Percentiles rank a stretch among this genome's conserved stretches.
Evolutionary conservation across 768 basidiomycete genomes (phyloP).

Genomic region (Glaciozyma martinii): DNA sequence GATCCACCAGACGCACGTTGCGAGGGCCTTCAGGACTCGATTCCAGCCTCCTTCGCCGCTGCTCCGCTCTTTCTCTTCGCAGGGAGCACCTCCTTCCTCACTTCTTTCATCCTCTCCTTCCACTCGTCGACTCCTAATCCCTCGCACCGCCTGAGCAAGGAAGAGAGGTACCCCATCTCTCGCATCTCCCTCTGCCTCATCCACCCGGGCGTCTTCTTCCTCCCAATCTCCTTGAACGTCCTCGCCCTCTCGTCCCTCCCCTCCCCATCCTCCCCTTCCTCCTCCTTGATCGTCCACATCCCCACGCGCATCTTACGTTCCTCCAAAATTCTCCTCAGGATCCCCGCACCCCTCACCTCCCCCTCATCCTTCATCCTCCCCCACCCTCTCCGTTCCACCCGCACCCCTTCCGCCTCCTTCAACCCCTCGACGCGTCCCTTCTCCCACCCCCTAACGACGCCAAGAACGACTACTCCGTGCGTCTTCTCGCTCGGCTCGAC

Average conservation of each 20-base stretch:
- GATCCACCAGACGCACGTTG: too few species aligned
- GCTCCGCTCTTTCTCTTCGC: too few species aligned
- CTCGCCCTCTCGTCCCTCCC: neutral
- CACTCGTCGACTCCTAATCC: neutral
- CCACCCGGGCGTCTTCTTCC: neutral
- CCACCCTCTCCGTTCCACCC: neutral
- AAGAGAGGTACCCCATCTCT: constrained; percentile 11
- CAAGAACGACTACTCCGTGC: constrained; percentile 19
- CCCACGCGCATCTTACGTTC: neutral
- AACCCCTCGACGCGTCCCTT: neutral
- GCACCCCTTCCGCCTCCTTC: neutral
- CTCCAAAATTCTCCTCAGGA: neutral
- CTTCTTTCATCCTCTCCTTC: neutral
- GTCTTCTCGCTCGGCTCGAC: constrained; percentile 13
- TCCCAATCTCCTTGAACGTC: neutral
- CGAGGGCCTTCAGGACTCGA: too few species aligned
- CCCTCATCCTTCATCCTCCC: neutral
- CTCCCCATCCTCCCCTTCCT: neutral
- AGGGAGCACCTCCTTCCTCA: neutral
- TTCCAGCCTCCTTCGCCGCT: too few species aligned
- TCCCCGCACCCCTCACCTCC: neutral
- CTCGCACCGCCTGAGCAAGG: constrained; percentile 1
- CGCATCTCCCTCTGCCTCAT: constrained; percentile 10
- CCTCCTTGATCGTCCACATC: neutral
- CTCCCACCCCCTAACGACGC: constrained; percentile 20